phyloP scores from a whole-genome alignment of 2,329 filamentous ascomycete genomes.

The Pezizomycotina sp. region DNA sequence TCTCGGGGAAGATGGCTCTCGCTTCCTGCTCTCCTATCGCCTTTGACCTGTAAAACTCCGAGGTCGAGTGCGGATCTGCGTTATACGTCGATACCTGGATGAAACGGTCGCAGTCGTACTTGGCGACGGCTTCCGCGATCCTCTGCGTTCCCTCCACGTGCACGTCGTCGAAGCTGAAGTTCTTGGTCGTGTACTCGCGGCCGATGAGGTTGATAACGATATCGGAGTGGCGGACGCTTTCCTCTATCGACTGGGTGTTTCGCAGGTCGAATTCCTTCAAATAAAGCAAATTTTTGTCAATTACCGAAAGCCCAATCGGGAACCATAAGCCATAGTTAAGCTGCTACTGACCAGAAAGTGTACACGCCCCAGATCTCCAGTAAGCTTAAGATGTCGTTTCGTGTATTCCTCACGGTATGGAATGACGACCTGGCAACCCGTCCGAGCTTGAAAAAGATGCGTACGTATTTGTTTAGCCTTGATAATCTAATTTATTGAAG shows the following conservation, averaged over 20 bases:
- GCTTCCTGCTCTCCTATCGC: constrained; percentile 64
- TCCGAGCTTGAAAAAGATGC: constrained; percentile 63
- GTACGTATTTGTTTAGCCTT: too few species aligned
- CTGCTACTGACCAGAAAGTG: constrained; percentile 55
- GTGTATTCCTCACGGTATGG: constrained; percentile 95
- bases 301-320: constrained; percentile 2
- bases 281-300: too few species aligned
- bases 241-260: constrained; percentile 90
- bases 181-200: constrained; percentile 94
- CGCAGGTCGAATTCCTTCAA: constrained; percentile 76
- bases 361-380: constrained; percentile 83
- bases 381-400: constrained; percentile 88
- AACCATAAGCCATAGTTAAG: not conserved
- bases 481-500: not conserved
- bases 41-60: constrained; percentile 87
- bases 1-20: constrained; percentile 83
- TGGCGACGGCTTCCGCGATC: constrained; percentile 84
- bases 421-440: constrained; percentile 85
- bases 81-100: constrained; percentile 96
- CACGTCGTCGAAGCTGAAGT: constrained; percentile 83
- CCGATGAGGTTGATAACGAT: constrained; percentile 94
- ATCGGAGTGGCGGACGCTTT: constrained; percentile 90
- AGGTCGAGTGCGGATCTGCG: constrained; percentile 59
- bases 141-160: constrained; percentile 84
- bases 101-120: constrained; percentile 94